Evolutionary conservation across 495 filamentous ascomycete species (phyloP).

Genomic region (Aspergillus biplanus): DNA sequence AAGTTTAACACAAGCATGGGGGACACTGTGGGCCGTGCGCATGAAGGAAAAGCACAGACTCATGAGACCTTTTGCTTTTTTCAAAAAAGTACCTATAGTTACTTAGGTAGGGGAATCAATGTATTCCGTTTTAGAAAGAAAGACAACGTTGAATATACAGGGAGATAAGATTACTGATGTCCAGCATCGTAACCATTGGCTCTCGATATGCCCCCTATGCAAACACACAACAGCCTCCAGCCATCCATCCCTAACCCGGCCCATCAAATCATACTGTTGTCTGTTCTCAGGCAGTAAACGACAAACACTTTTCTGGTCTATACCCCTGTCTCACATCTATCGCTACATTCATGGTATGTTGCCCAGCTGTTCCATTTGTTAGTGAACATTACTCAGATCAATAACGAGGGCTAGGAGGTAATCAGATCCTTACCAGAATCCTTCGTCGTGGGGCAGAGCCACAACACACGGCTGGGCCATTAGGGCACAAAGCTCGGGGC

Average conservation of each 20-base stretch:
- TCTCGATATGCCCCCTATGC: too few species aligned
- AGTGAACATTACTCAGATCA: not conserved
- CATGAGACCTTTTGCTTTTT: too few species aligned
- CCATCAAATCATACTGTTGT: not conserved
- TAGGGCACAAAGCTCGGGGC: conserved; percentile 35
- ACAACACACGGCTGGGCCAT: conserved; percentile 32
- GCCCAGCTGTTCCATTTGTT: not conserved
- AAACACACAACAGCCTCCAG: too few species aligned
- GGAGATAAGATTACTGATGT: not conserved
- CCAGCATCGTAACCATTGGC: not conserved
- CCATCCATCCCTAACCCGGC: not conserved
- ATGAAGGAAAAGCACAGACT: too few species aligned
- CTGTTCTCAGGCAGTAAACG: too few species aligned
- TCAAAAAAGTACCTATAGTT: too few species aligned
- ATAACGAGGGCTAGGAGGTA: not conserved
- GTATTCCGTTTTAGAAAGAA: too few species aligned
- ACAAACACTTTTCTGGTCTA: not conserved
- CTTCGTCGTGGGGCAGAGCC: conserved; percentile 34
- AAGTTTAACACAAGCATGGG: too few species aligned
- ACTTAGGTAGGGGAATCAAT: too few species aligned
- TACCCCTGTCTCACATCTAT: not conserved
- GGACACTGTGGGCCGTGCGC: too few species aligned
- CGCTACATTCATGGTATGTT: not conserved
- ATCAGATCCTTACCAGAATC: conserved; percentile 32
- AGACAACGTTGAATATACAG: not conserved